Evolutionary conservation across 2,329 filamentous ascomycete species (phyloP), one percentile per base, ranked within the genome.

Genomic region (Tolypocladium paradoxum): DNA sequence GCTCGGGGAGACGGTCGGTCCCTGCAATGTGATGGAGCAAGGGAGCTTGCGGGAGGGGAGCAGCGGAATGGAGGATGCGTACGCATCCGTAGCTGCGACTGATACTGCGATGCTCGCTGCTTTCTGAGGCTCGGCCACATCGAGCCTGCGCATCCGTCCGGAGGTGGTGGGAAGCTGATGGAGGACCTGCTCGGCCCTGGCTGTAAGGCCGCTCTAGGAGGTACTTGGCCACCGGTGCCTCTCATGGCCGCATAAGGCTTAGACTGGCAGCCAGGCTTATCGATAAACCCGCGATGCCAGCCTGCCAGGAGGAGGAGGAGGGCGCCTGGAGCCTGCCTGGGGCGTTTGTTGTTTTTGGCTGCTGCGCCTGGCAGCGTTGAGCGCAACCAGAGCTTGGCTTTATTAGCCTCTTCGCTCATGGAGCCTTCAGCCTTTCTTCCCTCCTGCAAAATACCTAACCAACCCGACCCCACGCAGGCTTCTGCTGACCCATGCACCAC

Each of bases 351-450:
- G 34, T 49, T 35, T 20, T 49, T 36, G 31, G 31, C n/a, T n/a
- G n/a, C n/a, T 2, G 22, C 20, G n/a, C 22, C 31, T 35, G n/a
- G n/a, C 7, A 48, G 46, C 47, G 31, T 35, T 24, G 31, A 12
- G 22, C 22, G 22, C 34, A 49, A 7, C 34, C 7, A 47, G 20
- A 12, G 18, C 27, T 20, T 20, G 18, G 43, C 24, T n/a, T 47
- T 33, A 49, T 49, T 51, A 53, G 55, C 53, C 51, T 57, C 51
- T 20, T 29, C 48, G 14, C 34, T 18, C 48, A 37, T 36, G 34
- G 24, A 38, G 24, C 48, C 49, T 49, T 49, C 54, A 57, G 55
- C 55, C 54, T 57, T 57, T 51, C 55, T 53, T 53, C 48, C 47
- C 52, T 57, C 56, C 47, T 56, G 55, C 56, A 56, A 56, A 46